Percentiles rank a stretch among this genome's conserved stretches.
Conservation (phyloP, 2,329 filamentous ascomycete genomes). For the Colletotrichum lentis region DNA sequence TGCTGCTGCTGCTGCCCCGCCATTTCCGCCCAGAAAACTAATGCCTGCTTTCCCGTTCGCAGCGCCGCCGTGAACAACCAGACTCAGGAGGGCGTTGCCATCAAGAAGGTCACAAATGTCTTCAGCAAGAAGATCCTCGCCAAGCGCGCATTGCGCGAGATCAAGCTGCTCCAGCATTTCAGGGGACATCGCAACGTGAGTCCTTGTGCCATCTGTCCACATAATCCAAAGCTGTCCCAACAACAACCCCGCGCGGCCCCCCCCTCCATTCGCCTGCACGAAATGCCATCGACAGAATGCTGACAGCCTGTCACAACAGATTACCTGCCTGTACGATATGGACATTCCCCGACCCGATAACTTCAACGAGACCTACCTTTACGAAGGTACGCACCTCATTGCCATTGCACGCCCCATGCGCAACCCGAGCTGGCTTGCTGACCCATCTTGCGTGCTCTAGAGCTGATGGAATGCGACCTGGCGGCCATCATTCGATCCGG, state of each 20-base stretch:
- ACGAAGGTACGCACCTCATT: conserved; percentile 76
- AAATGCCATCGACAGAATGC: conserved; percentile 27
- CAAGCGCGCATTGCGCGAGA: conserved; percentile 96
- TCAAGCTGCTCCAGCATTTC: conserved; percentile 98
- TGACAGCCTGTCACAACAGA: conserved; percentile 61
- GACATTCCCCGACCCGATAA: conserved; percentile 96
- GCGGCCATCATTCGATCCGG: conserved; percentile 97
- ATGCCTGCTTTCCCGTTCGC: conserved; percentile 32
- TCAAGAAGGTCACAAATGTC: conserved; percentile 99
- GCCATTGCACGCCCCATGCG: conserved; percentile 8
- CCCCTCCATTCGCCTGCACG: conserved; percentile 19
- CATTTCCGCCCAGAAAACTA: conserved; percentile 35
- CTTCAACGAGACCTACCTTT: conserved; percentile 99
- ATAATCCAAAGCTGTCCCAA: conserved; percentile 1
- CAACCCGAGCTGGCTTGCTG: conserved; percentile 14
- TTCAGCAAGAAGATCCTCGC: conserved; percentile 99
- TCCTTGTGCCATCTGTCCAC: conserved; percentile 37
- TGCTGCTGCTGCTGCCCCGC: conserved; percentile 36
- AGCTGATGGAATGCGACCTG: conserved; percentile 98
- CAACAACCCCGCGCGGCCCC: conserved; percentile 18
- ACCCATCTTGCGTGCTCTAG: conserved; percentile 56
- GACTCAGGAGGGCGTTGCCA: conserved; percentile 91
- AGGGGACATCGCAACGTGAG: conserved; percentile 85
- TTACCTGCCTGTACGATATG: conserved; percentile 99
- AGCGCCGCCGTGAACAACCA: conserved; percentile 93